Conservation (phyloP, 805 yeast species). For the Candida glaebosa region DNA sequence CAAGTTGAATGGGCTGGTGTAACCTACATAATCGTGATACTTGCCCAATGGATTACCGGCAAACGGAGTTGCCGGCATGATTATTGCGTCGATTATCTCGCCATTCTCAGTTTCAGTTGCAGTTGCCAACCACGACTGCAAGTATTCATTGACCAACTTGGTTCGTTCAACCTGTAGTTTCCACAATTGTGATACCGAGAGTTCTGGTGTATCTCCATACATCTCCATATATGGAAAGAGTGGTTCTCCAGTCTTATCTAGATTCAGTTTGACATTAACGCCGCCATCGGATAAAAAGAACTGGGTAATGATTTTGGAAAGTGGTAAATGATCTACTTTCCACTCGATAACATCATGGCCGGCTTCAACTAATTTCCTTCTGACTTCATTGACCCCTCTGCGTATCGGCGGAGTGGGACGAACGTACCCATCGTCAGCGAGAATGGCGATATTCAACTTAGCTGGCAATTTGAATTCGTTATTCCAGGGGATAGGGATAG, state of each 20-base stretch:
- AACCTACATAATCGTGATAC: slow-evolving; percentile 37
- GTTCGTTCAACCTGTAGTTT: slow-evolving; percentile 32
- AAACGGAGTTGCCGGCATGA: slow-evolving; percentile 47
- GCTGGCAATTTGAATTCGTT: slow-evolving; percentile 28
- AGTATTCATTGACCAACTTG: slow-evolving; percentile 22
- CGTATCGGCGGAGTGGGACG: slow-evolving; percentile 52
- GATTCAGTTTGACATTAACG: slow-evolving; percentile 28
- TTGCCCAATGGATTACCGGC: slow-evolving; percentile 33
- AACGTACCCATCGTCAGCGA: slow-evolving; percentile 41
- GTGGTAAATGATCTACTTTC: slow-evolving; percentile 37
- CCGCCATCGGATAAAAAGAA: slow-evolving; percentile 49
- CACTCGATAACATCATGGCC: slow-evolving; percentile 54
- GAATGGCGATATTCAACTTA: slow-evolving; percentile 42
- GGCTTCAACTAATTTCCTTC: slow-evolving; percentile 27
- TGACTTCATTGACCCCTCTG: slow-evolving; percentile 37
- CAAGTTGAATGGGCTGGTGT: slow-evolving; percentile 42
- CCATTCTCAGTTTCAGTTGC: slow-evolving; percentile 31
- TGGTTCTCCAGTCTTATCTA: slow-evolving; percentile 41
- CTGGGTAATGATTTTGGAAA: slow-evolving; percentile 24
- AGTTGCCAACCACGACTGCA: slow-evolving; percentile 42
- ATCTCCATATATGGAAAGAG: slow-evolving; percentile 39
- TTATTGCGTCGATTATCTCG: slow-evolving; percentile 42
- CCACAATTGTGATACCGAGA: slow-evolving; percentile 41
- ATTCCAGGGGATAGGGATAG: slow-evolving; percentile 42
- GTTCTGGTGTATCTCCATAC: slow-evolving; percentile 32